phyloP scores from a whole-genome alignment of 2,329 filamentous ascomycete species.

The Ophiostoma montium region DNA sequence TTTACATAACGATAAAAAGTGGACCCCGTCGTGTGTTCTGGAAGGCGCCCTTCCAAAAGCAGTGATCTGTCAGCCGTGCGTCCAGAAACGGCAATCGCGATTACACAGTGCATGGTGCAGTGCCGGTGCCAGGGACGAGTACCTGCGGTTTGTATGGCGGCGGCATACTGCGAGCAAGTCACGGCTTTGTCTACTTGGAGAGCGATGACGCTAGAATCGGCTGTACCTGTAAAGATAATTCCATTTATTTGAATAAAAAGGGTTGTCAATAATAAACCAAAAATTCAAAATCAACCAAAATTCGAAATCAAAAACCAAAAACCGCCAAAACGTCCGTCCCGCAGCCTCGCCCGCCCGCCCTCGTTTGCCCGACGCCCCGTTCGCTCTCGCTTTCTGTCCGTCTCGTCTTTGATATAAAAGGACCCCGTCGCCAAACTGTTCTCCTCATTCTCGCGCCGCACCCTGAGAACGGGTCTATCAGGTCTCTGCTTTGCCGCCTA shows the following conservation, averaged over 20 bases:
- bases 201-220: too few species aligned
- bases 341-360: neutral
- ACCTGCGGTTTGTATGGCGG: neutral
- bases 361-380: too few species aligned
- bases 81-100: neutral
- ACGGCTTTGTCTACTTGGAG: neutral
- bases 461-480: conserved; percentile 59
- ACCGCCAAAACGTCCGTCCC: too few species aligned
- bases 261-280: too few species aligned
- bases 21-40: neutral
- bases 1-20: neutral
- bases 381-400: neutral
- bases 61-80: neutral
- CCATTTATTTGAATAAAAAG: too few species aligned
- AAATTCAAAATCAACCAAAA: too few species aligned
- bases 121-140: neutral
- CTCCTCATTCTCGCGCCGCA: conserved; percentile 64
- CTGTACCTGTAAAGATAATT: neutral
- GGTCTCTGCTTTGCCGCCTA: conserved; percentile 61
- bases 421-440: conserved; percentile 66
- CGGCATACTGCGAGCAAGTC: neutral
- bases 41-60: neutral
- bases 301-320: too few species aligned
- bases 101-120: neutral
- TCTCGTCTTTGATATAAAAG: neutral